Base-by-base conservation (phyloP, 495 filamentous ascomycete species). In the Jackrogersella minutella region DNA sequence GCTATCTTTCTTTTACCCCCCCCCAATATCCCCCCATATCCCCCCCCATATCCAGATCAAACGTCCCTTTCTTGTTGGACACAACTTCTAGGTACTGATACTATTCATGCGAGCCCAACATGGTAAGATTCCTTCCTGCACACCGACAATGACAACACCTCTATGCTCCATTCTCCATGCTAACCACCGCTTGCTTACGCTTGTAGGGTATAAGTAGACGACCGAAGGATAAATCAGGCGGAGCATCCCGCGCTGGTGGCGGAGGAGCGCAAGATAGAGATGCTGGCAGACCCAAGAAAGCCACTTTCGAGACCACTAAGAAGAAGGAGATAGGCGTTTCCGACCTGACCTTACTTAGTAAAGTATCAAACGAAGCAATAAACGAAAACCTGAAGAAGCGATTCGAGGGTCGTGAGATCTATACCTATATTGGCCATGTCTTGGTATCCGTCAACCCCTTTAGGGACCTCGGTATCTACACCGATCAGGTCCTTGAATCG, bases 341-440 rank as follows among this genome's bases (percentile, higher is more conserved):
- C 16, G 96, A 99, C 84, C 84, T 99, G 69, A 99, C 96, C 4
- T 83, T 99, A 62, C 90, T 99, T 70, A 96, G 92, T 80, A 97
- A 98, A 80, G 95, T 99, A 62, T 95, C 93, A 62, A 97, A 98
- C 74, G 96, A 99, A 76, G 93, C 93, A 14, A 99, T 99, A 81
- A 99, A 99, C 79, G 94, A 97, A 58, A 99, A 99, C 77, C 73
- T 99, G 77, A 96, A 97, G 81, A 92, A 97, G 77, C 89, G 96
- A 37, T 99, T 99, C 76, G 91, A 97, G 71, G 92, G 93, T 83
- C 88, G 82, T 66, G 93, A 98, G 80, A 99, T 99, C 76, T 99
- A 99, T 81, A 99, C 96, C 58, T 99, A 99, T 81, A 99, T 99
- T 73, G 96, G 96, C 78, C 94, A 98, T 91, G 96, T 99, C 77